A percentile compares a stretch with the other conserved stretches of the same genome.
These are phyloP conservation scores for Fragaria nilgerrensis DNA, from an alignment of 306 rosid genomes.

Conservation along the genomic window DNA sequence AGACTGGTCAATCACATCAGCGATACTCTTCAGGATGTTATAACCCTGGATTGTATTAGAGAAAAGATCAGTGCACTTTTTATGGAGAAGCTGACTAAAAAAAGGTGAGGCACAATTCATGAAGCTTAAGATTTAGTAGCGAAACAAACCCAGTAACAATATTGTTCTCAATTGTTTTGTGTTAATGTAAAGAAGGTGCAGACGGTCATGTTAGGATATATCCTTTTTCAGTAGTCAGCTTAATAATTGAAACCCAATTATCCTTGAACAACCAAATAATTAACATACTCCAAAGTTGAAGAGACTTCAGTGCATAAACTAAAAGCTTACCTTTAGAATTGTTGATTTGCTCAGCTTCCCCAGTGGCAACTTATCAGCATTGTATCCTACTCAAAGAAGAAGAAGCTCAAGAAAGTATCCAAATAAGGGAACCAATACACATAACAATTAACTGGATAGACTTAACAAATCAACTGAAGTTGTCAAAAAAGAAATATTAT, in stretches of 20 bases:
- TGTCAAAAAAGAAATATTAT: not conserved
- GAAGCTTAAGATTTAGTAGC: conserved; percentile 18
- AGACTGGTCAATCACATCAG: conserved; percentile 65
- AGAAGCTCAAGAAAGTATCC: not conserved
- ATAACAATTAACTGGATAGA: not conserved
- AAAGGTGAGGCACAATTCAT: conserved; percentile 21
- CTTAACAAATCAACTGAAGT: not conserved
- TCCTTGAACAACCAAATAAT: not conserved
- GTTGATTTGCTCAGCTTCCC: conserved; percentile 96
- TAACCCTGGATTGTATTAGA: conserved; percentile 55
- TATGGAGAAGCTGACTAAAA: conserved; percentile 2
- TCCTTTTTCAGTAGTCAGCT: conserved; percentile 4
- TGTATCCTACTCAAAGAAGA: conserved; percentile 63
- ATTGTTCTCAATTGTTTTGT: not conserved
- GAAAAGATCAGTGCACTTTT: conserved; percentile 22
- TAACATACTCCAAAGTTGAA: not conserved
- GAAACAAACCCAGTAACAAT: not conserved
- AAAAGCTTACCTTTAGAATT: conserved; percentile 64
- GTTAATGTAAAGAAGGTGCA: not conserved
- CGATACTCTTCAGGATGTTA: conserved; percentile 71
- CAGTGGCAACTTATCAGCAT: conserved; percentile 91
- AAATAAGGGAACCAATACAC: conserved; percentile 7
- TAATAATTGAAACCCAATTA: not conserved
- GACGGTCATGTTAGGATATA: not conserved
- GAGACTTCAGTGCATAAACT: conserved; percentile 4